Evolutionary conservation across 2,329 filamentous ascomycete genomes (phyloP), one percentile per base, ranked within the genome.

Genomic region (Pseudogymnoascus destructans): DNA sequence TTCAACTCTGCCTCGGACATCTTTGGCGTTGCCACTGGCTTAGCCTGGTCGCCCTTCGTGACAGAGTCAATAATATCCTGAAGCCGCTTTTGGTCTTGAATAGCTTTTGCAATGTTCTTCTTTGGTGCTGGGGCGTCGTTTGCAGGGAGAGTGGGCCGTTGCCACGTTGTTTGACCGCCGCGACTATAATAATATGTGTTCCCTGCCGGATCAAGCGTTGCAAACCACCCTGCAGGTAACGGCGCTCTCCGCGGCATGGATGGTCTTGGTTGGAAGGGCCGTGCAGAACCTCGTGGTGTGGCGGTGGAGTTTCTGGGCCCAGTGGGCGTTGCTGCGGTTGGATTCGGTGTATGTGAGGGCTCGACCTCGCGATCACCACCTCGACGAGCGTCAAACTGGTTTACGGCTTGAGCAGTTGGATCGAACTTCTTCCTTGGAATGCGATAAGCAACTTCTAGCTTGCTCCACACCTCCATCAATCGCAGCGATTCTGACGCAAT

Each of bases 351-450:
- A 11, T 58, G 52, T 30, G 75, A 73, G 11, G 70, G 70, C 38
- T 73, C 72, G 60, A 79, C 77, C 38, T 75, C 70, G 60, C 84
- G 79, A 60, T 82, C 80, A 55, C 79, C 79, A 59, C 86, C 84
- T 58, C 86, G 86, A 66, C 81, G 77, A 52, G 46, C 46, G 63
- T 83, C 81, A 21, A 79, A 81, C 23, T 79, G 77, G 64, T 81
- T 81, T 27, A 79, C 74, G 70, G 69, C 66, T 15, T 74, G 73
- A 54, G 76, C 80, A 63, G 82, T 84, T 23, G 85, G 84, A 68
- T 92, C 89, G 59, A 87, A 74, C 74, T 95, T 95, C 74, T 93
- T 88, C 59, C 92, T 82, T 35, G 89, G 89, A 67, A 98, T 98
- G 60, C 93, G 85, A 71, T 97, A 98, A 5, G 84, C 93, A 33